Percentiles rank a stretch among this genome's conserved stretches.
These are phyloP conservation scores for Wickerhamiella sergipiensis DNA, from an alignment of 805 yeast species.

Conservation along the genomic window DNA sequence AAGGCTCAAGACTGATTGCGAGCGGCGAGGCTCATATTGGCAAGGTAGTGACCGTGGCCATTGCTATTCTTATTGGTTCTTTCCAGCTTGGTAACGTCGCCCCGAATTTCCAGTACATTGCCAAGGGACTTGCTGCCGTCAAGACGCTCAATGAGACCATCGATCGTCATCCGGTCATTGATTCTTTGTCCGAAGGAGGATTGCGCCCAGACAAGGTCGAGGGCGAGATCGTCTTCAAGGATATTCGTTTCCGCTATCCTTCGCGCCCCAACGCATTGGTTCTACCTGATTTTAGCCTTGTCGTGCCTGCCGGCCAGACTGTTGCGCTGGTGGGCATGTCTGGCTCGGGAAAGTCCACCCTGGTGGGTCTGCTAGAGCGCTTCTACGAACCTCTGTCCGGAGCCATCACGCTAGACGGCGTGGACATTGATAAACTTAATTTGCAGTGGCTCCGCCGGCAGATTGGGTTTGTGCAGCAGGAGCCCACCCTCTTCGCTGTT, in stretches of 20 bases:
- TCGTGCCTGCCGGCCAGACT: conserved; percentile 75
- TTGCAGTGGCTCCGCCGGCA: conserved; percentile 59
- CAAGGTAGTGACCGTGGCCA: conserved; percentile 24
- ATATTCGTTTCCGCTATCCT: conserved; percentile 82
- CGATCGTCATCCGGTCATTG: conserved; percentile 30
- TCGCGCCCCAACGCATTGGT: conserved; percentile 67
- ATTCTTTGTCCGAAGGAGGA: conserved; percentile 22
- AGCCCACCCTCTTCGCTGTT: conserved; percentile 85
- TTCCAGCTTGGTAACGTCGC: conserved; percentile 30
- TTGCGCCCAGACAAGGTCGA: conserved; percentile 15
- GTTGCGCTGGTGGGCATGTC: conserved; percentile 94
- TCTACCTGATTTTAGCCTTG: conserved; percentile 58
- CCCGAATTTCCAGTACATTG: conserved; percentile 27
- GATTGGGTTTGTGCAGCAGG: conserved; percentile 90
- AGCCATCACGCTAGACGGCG: conserved; percentile 67
- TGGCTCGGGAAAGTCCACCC: conserved; percentile 90
- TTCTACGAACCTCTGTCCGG: conserved; percentile 75
- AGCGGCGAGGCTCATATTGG: conserved; percentile 24
- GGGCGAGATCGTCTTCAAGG: conserved; percentile 69
- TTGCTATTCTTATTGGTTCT: conserved; percentile 31
- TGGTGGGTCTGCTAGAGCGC: conserved; percentile 70
- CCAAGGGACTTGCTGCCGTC: conserved; percentile 30
- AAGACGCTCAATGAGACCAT: conserved; percentile 30
- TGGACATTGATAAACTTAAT: conserved; percentile 60
- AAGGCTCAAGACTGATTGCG: conserved; percentile 29